Evolutionary conservation across 2,329 filamentous ascomycete genomes (phyloP), one percentile per base, ranked within the genome.

Genomic region (Echinosphaeria canescens): DNA sequence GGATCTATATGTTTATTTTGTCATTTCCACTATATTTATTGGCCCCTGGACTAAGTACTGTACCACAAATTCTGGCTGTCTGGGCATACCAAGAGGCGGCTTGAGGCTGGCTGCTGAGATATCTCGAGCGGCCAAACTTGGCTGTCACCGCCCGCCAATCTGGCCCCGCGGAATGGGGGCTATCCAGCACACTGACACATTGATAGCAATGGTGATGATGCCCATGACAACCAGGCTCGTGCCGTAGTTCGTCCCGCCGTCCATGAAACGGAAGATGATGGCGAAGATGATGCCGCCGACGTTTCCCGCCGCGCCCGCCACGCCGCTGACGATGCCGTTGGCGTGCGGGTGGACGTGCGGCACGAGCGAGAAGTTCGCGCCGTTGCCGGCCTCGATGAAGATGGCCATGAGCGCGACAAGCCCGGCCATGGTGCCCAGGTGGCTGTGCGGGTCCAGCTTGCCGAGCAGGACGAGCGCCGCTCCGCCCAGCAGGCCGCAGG

Each of bases 221-320:
- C 82, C 82, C 40, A 85, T 81, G 31, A 90, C 73, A 78, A 78
- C 88, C 34, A 90, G 65, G 0, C 66, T 65, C 43, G 59, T 68
- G 9, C 57, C 65, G 41, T 82, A 90, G 40, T 74, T 50, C 2
- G 51, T 63, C 5, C 67, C 69, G 26, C 64, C 55, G 29, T 50
- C 50, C 46, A 56, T 53, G 48, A 84, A 88, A 26, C 80, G 59
- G 56, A 85, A 91, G 41, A 81, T 67, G 42, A 90, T 66, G 13
- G 80, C 75, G 40, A 88, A 91, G 26, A 90, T 47, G 27, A 92
- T 68, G 10, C 84, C 84, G 4, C 84, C 84, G 8, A 92, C 47
- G 40, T 92, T 93, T 2, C 84, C 82, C 7, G 64, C 58, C 0
- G 75, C 81, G 8, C 84, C 84, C 1, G 80, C 74, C 19, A 78